Evolutionary conservation across 192 early-diverging fungal species (phyloP).

Genomic region (Coemansia sp.): DNA sequence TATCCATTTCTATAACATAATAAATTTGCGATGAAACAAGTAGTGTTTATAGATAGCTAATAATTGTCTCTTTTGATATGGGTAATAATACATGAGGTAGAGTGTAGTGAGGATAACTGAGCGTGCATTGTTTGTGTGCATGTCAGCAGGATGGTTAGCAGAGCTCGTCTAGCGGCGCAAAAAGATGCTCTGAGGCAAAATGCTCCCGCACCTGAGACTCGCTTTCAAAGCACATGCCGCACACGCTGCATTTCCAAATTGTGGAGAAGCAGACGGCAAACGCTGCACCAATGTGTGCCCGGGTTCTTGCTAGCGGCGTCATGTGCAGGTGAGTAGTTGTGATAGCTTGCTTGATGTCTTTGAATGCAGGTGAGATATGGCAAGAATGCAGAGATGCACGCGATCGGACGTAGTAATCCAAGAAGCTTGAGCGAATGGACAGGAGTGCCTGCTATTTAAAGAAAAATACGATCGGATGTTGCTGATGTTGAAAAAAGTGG

Average conservation of each 20-base stretch:
- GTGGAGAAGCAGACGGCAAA: conserved; percentile 20
- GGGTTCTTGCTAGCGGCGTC: conserved; percentile 10
- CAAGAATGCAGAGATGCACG: conserved; percentile 12
- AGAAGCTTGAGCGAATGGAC: neutral
- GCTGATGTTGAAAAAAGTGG: neutral
- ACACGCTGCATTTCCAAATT: conserved; percentile 54
- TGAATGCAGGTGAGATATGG: conserved; percentile 2
- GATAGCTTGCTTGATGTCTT: conserved; percentile 7
- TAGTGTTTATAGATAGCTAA: neutral
- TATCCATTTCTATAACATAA: neutral
- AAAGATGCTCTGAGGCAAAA: conserved; percentile 53
- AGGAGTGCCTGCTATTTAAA: conserved; percentile 3
- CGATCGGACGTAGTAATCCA: conserved; percentile 10
- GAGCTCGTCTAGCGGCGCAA: conserved; percentile 52
- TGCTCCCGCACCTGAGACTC: conserved; percentile 46
- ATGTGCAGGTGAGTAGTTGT: conserved; percentile 5
- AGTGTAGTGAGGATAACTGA: conserved; percentile 1
- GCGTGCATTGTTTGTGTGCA: neutral
- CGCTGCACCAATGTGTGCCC: conserved; percentile 1
- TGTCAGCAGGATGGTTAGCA: conserved; percentile 6
- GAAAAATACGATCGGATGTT: neutral
- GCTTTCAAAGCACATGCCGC: conserved; percentile 43
- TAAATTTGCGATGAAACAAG: neutral
- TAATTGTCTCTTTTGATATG: neutral
- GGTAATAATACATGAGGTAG: conserved; percentile 8